These are phyloP conservation scores for Hypoxylon sp. DNA, from an alignment of 2,329 filamentous ascomycete species.

Conservation along the genomic window DNA sequence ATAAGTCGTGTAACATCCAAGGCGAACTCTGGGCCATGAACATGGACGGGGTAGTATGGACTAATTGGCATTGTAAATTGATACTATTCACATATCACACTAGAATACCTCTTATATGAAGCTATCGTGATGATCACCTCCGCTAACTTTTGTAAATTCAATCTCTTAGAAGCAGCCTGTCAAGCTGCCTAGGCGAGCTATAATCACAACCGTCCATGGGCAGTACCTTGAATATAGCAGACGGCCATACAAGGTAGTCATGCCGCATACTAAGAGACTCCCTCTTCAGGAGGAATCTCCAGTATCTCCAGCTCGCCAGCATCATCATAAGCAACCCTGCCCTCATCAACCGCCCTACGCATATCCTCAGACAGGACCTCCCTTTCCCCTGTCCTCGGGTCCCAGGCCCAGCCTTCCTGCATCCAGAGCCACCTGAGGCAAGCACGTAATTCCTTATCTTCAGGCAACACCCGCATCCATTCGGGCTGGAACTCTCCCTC, in stretches of 20 bases:
- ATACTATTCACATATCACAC: neutral
- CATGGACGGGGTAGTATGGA: neutral
- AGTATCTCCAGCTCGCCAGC: conserved; percentile 63
- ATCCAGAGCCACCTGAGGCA: conserved; percentile 94
- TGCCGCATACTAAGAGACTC: neutral
- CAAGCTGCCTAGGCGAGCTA: neutral
- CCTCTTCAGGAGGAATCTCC: neutral
- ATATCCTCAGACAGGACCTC: conserved; percentile 67
- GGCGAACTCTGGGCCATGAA: neutral
- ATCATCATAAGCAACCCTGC: conserved; percentile 71
- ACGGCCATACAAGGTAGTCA: neutral
- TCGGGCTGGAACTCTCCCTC: conserved; percentile 79
- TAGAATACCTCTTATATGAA: neutral
- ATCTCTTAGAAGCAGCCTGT: neutral
- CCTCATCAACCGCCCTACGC: conserved; percentile 69
- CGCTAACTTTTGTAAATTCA: neutral
- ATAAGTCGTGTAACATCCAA: neutral
- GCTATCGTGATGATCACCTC: neutral
- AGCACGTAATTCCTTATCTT: conserved; percentile 90
- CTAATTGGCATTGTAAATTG: neutral
- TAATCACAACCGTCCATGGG: neutral
- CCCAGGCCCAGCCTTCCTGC: conserved; percentile 86
- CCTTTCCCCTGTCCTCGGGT: conserved; percentile 77
- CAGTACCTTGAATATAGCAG: neutral
- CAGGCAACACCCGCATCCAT: conserved; percentile 88